Percentiles rank a stretch among this genome's conserved stretches.
These are phyloP conservation scores for Verticillium zaregamsianum DNA, from an alignment of 2,329 filamentous ascomycete species.

Conservation along the genomic window DNA sequence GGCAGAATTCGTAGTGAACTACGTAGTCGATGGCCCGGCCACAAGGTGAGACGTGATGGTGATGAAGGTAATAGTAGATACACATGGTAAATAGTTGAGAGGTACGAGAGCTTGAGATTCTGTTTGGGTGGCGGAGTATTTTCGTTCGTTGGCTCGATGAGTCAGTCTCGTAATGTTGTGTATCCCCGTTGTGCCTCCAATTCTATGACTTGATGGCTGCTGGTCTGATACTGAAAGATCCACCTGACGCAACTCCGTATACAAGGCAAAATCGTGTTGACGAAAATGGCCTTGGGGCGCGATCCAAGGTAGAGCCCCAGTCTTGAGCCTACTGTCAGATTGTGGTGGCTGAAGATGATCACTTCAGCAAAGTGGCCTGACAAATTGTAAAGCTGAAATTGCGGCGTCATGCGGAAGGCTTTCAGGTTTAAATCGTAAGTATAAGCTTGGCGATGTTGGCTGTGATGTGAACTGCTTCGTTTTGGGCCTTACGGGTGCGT, in stretches of 20 bases:
- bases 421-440: not conserved
- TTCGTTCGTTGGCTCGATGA: not conserved
- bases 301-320: not conserved
- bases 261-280: not conserved
- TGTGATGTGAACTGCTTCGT: not conserved
- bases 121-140: not conserved
- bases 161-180: not conserved
- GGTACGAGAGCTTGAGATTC: no score
- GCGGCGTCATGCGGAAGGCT: not conserved
- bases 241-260: not conserved
- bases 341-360: not conserved
- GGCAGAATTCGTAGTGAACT: conserved; percentile 40
- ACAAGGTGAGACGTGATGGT: conserved; percentile 44
- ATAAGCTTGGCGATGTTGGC: not conserved
- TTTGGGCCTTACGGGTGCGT: not conserved
- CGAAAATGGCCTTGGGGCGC: not conserved
- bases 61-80: conserved; percentile 44
- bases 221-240: not conserved
- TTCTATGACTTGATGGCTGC: no score
- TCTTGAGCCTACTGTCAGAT: not conserved
- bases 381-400: not conserved
- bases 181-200: not conserved
- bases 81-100: conserved; percentile 33
- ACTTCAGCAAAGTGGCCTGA: not conserved
- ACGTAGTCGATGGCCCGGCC: conserved; percentile 32